Evolutionary conservation across 257 asterid genomes (phyloP), one percentile per base, ranked within the genome.

Genomic region (Solanum medicagineum): DNA sequence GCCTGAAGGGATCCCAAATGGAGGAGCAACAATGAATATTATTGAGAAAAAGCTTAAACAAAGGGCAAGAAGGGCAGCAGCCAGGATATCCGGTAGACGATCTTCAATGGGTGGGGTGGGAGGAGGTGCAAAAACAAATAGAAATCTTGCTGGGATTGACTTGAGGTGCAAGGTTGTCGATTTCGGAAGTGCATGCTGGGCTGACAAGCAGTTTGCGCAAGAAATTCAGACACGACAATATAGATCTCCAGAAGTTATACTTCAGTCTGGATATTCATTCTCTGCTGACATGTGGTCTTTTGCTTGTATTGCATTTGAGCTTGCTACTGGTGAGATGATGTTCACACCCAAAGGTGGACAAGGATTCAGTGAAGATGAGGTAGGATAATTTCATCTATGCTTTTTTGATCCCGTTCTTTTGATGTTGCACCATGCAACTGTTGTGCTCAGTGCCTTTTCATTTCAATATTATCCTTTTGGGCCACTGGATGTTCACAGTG

Each of bases 101-200:
- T 60, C 86, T 80, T 90, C 94, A 20, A 88, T 93, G 96, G 98
- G 95, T 83, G 98, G 93, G 49, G 65, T 29, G 17, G 88, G 90
- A 36, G 84, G 85, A 80, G 82, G 42, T 68, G 90, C 90, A 19
- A 95, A 95, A 90, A 95, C 97, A 83, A 90, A 92, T 36, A 92
- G 98, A 87, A 84, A 88, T 87, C 90, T 97, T 89, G 97, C 93
- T 83, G 98, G 96, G 85, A 92, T 97, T 80, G 97, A 92, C 84
- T 51, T 97, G 88, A 91, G 91, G 86, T 97, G 99, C 83, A 97
- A 95, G 88, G 92, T 97, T 87, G 99, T 97, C 85, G 99, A 97
- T 90, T 97, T 97, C 77, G 99, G 99, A 90, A 95, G 91, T 92
- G 99, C 99, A 22, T 94, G 99, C 90, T 95, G 98, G 99, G 96